These are phyloP conservation scores for Wickerhamiella alocasiicola DNA, from an alignment of 805 yeast genomes.

Conservation along the genomic window DNA sequence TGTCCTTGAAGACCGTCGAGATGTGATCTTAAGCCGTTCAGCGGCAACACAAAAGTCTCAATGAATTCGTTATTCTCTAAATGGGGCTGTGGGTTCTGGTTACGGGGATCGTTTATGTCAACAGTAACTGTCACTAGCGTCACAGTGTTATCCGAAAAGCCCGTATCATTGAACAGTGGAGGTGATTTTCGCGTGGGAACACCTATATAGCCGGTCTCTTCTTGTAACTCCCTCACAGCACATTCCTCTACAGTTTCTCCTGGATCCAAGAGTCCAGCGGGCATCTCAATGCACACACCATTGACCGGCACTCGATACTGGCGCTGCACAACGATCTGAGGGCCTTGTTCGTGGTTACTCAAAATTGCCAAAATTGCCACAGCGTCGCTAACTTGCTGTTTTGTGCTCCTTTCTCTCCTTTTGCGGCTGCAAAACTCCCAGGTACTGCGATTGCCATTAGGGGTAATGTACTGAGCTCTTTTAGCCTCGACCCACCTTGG, in stretches of 20 bases:
- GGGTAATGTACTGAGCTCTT: slow-evolving; percentile 32
- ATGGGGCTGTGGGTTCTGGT: slow-evolving; percentile 54
- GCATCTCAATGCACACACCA: slow-evolving; percentile 85
- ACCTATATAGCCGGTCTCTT: slow-evolving; percentile 89
- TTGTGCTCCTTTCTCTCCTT: slow-evolving; percentile 50
- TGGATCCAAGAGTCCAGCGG: slow-evolving; percentile 89
- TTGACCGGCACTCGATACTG: slow-evolving; percentile 89
- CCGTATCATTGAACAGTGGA: slow-evolving; percentile 61
- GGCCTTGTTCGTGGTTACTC: slow-evolving; percentile 34
- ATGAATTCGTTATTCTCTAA: slow-evolving; percentile 87
- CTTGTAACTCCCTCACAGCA: slow-evolving; percentile 75
- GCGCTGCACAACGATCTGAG: slow-evolving; percentile 58
- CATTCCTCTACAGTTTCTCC: slow-evolving; percentile 63
- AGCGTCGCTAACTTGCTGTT: slow-evolving; percentile 47
- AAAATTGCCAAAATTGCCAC: slow-evolving; percentile 81
- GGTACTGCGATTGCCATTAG: slow-evolving; percentile 34
- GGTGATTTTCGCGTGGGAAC: slow-evolving; percentile 36
- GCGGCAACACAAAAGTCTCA: slow-evolving; percentile 59
- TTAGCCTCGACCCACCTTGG: slow-evolving; percentile 48
- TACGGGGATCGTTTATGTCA: slow-evolving; percentile 54
- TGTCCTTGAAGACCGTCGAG: slow-evolving; percentile 40
- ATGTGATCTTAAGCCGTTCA: slow-evolving; percentile 42
- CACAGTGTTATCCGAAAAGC: slow-evolving; percentile 80
- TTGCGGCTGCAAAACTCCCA: slow-evolving; percentile 88
- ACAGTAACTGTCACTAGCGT: slow-evolving; percentile 65